These are phyloP conservation scores for Arachnomyces sp. DNA, from an alignment of 2,329 filamentous ascomycete species.

Conservation along the genomic window DNA sequence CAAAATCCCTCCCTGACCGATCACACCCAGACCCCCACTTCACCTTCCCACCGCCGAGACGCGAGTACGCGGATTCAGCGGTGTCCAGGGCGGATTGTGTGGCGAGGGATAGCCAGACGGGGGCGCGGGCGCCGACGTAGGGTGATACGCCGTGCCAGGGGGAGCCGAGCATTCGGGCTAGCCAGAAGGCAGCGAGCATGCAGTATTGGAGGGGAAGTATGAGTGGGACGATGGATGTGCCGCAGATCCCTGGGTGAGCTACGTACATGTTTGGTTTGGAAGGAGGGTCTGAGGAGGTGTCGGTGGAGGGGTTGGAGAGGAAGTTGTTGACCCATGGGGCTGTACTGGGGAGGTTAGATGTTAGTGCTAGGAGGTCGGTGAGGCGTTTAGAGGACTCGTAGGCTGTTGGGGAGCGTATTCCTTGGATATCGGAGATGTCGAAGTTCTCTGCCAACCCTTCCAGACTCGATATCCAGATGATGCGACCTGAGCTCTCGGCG, in stretches of 20 bases:
- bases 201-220: slow-evolving; percentile 58
- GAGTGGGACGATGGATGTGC: slow-evolving; percentile 71
- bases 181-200: slow-evolving; percentile 59
- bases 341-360: slow-evolving; percentile 58
- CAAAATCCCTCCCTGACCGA: slow-evolving; percentile 47
- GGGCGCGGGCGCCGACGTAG: slow-evolving; percentile 67
- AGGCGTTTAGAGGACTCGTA: slow-evolving; percentile 87
- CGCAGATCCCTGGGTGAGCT: slow-evolving; percentile 78
- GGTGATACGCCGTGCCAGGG: slow-evolving; percentile 77
- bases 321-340: slow-evolving; percentile 50
- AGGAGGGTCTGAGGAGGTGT: slow-evolving; percentile 12
- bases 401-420: slow-evolving; percentile 50
- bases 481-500: slow-evolving; percentile 45
- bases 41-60: slow-evolving; percentile 52
- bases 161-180: slow-evolving; percentile 70
- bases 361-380: slow-evolving; percentile 74
- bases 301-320: slow-evolving; percentile 35
- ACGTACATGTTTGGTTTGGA: slow-evolving; percentile 62
- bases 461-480: slow-evolving; percentile 82
- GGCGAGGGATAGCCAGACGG: slow-evolving; percentile 70
- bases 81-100: slow-evolving; percentile 39
- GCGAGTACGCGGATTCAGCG: slow-evolving; percentile 37
- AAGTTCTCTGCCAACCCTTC: slow-evolving; percentile 57
- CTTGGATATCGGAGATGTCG: slow-evolving; percentile 65
- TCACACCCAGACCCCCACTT: slow-evolving; percentile 83